Evolutionary conservation across 169 alveolate species (phyloP).

Genomic region (Eimeria necatrix): DNA sequence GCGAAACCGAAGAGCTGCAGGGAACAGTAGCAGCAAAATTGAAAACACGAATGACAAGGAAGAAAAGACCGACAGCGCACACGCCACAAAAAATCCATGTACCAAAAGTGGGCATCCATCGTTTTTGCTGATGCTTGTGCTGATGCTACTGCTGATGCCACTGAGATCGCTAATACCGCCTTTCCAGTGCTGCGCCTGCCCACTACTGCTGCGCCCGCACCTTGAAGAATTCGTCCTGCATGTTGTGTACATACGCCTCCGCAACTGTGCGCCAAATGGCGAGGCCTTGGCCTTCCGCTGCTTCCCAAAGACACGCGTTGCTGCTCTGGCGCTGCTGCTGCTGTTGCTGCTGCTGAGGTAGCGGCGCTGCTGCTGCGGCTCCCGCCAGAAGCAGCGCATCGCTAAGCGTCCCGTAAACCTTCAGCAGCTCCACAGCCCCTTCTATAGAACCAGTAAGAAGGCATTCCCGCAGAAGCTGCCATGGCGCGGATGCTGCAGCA

Average conservation of each 20-base stretch:
- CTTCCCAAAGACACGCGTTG: slow-evolving; percentile 8
- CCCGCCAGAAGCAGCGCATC: slow-evolving; percentile 79
- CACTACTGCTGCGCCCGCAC: background rate
- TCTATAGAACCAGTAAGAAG: slow-evolving; percentile 68
- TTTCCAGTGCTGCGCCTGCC: too few species aligned
- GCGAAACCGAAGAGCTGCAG: slow-evolving; percentile 52
- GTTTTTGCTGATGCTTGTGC: background rate
- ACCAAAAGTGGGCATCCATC: background rate
- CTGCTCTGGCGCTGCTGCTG: slow-evolving; percentile 42
- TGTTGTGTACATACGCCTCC: slow-evolving; percentile 51
- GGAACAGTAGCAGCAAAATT: slow-evolving; percentile 26
- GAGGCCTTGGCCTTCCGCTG: slow-evolving; percentile 46
- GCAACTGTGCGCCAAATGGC: slow-evolving; percentile 22
- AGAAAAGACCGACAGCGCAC: background rate
- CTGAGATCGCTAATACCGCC: background rate
- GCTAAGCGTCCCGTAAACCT: slow-evolving; percentile 16
- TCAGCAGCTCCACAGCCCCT: slow-evolving; percentile 75
- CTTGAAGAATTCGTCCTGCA: slow-evolving; percentile 58
- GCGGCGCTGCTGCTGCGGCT: slow-evolving; percentile 72
- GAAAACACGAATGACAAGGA: background rate
- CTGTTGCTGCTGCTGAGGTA: slow-evolving; percentile 53
- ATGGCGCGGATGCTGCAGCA: slow-evolving; percentile 41
- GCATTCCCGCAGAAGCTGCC: slow-evolving; percentile 56
- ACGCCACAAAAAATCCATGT: background rate
- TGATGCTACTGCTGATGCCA: background rate